phyloP scores from a whole-genome alignment of 176 grass and related monocot species.

The Puccinellia tenuiflora region DNA sequence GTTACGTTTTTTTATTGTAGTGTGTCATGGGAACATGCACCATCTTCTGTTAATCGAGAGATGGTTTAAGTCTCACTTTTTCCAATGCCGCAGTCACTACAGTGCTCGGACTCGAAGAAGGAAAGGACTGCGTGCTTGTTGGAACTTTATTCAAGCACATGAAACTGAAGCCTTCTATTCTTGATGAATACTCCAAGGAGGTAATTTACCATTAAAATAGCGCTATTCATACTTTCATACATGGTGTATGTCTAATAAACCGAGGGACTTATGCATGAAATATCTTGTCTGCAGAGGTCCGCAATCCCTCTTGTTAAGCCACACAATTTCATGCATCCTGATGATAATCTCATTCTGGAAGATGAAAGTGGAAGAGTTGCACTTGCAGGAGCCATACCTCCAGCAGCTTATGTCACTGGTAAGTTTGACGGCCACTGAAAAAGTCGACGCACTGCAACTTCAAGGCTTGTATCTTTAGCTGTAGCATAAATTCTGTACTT shows the following conservation, averaged over 20 bases:
- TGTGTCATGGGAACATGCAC: too few species aligned
- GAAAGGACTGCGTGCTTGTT: conserved; percentile 86
- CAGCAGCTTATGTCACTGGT: conserved; percentile 83
- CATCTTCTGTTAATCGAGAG: neutral
- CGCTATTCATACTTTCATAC: neutral
- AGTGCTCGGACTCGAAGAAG: conserved; percentile 87
- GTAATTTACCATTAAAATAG: conserved; percentile 26
- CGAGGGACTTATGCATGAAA: neutral
- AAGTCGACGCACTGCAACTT: neutral
- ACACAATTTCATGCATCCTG: conserved; percentile 93
- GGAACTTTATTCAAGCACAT: conserved; percentile 95
- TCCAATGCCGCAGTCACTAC: conserved; percentile 67
- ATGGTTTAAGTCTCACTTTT: neutral
- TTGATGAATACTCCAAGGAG: conserved; percentile 98
- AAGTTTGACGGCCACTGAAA: neutral
- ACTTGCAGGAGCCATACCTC: conserved; percentile 63
- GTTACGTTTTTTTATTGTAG: neutral
- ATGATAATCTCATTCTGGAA: conserved; percentile 99
- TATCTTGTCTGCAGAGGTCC: conserved; percentile 64
- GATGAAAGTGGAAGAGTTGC: conserved; percentile 97
- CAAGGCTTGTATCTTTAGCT: neutral
- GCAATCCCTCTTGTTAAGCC: conserved; percentile 82
- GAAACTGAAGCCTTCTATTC: conserved; percentile 94
- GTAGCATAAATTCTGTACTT: neutral
- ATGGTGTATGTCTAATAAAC: neutral